Conservation (phyloP, 345 rosid species). For the Mangifera indica region DNA sequence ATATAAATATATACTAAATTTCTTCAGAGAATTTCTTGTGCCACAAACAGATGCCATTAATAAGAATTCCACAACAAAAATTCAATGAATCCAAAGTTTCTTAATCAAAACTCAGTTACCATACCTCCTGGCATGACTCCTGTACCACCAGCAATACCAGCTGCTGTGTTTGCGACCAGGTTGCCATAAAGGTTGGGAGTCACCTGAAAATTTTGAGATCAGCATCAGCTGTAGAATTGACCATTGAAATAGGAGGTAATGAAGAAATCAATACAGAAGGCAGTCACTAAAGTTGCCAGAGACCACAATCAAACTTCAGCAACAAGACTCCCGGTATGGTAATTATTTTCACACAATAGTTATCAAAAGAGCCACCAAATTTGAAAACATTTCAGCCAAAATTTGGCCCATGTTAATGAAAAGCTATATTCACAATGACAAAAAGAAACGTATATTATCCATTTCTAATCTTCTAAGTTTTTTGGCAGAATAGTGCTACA, state of each 20-base stretch:
- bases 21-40: background rate
- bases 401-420: background rate
- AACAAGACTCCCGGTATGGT: background rate
- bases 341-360: background rate
- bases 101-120: background rate
- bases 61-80: background rate
- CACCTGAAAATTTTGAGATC: conserved; percentile 48
- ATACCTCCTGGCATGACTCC: conserved; percentile 99
- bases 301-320: background rate
- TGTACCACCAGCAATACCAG: conserved; percentile 94
- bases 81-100: background rate
- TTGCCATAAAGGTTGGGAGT: conserved; percentile 93
- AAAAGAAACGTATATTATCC: background rate
- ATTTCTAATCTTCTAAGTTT: background rate
- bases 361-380: background rate
- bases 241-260: background rate
- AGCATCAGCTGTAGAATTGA: conserved; percentile 18
- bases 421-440: background rate
- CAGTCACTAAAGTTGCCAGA: background rate
- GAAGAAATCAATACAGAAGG: background rate
- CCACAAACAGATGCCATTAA: background rate
- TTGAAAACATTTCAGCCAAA: too few species aligned
- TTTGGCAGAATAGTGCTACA: background rate
- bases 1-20: background rate
- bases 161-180: conserved; percentile 83